A percentile compares a stretch with the other conserved stretches of the same genome.
Evolutionary conservation across 1,139 yeast species (phyloP).

Genomic region (Nakaseomyces kungkrabaensis): DNA sequence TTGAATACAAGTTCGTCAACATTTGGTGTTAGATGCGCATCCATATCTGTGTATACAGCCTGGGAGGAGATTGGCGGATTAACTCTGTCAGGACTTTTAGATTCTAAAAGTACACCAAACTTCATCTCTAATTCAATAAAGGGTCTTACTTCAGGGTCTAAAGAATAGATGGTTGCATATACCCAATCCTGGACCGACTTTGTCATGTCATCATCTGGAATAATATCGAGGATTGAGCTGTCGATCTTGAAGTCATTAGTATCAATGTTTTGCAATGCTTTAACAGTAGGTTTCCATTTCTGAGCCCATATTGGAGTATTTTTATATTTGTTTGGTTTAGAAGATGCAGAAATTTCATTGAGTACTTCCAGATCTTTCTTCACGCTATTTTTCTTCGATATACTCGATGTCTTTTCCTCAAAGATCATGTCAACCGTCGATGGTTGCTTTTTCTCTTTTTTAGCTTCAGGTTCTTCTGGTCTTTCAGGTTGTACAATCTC

Average conservation of each 20-base stretch:
- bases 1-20: conserved; percentile 59
- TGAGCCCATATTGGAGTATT: conserved; percentile 79
- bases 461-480: neutral
- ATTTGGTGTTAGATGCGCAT: conserved; percentile 58
- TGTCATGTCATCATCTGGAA: conserved; percentile 76
- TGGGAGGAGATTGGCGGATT: conserved; percentile 70
- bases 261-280: conserved; percentile 26
- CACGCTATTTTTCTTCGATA: conserved; percentile 26
- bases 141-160: conserved; percentile 49
- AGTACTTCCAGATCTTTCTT: conserved; percentile 26
- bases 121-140: conserved; percentile 74
- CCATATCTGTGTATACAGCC: conserved; percentile 47
- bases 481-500: neutral
- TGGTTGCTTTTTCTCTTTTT: neutral
- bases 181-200: conserved; percentile 83
- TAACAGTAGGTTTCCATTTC: conserved; percentile 48
- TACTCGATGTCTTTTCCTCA: conserved; percentile 24
- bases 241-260: conserved; percentile 27
- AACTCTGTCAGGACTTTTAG: conserved; percentile 44
- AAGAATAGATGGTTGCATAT: conserved; percentile 63
- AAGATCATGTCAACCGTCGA: conserved; percentile 19
- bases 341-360: conserved; percentile 24
- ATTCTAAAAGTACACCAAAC: conserved; percentile 67
- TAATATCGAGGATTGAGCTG: conserved; percentile 53
- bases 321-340: conserved; percentile 54